Percentiles rank a stretch among this genome's conserved stretches.
Evolutionary conservation across 192 early-diverging fungal species (phyloP).

Genomic region (Powellomyces hirtus): DNA sequence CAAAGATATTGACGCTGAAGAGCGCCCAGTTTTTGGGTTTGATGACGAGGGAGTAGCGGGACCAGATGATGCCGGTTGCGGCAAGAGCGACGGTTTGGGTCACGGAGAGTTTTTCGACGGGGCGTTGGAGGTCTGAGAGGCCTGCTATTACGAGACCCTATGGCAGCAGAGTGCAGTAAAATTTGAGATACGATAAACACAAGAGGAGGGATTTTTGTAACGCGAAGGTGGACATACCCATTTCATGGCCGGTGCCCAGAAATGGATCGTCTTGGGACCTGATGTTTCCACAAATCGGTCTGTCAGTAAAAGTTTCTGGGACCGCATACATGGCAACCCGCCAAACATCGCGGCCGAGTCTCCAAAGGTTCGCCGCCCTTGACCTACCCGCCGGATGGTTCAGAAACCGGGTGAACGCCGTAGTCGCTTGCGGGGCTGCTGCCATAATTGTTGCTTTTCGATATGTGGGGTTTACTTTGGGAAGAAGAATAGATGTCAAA

Average conservation of each 20-base stretch:
- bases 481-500: no score
- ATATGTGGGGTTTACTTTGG: no score
- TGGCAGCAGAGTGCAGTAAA: not conserved
- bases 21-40: constrained; percentile 89
- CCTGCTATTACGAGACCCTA: constrained; percentile 93
- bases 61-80: constrained; percentile 96
- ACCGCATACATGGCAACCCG: not conserved
- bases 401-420: constrained; percentile 62
- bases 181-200: not conserved
- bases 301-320: not conserved
- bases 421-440: constrained; percentile 17
- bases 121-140: constrained; percentile 81
- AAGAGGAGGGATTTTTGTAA: constrained; percentile 12
- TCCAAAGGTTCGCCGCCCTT: not conserved
- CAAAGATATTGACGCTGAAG: constrained; percentile 90
- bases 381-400: constrained; percentile 61
- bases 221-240: constrained; percentile 56
- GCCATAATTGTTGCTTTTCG: constrained; percentile 13
- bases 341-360: not conserved
- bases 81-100: constrained; percentile 82
- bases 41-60: constrained; percentile 93
- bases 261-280: constrained; percentile 98
- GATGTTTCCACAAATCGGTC: not conserved
- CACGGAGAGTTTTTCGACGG: constrained; percentile 85
- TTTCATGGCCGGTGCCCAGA: constrained; percentile 96